Conservation (phyloP, 2,329 filamentous ascomycete species). For the Botryotinia convoluta region DNA sequence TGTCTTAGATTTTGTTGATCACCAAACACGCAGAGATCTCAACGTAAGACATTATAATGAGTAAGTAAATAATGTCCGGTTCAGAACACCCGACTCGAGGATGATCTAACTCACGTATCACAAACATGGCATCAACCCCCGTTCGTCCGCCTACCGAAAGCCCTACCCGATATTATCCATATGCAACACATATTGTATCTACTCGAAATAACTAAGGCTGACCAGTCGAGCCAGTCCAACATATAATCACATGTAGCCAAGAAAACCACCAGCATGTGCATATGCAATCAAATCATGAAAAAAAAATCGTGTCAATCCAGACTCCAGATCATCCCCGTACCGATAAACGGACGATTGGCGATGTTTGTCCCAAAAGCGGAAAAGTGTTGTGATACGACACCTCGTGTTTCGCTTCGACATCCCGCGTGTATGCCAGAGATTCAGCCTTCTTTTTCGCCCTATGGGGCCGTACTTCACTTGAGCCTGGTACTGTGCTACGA, state of each 20-base stretch:
- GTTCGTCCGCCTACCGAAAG: conserved; percentile 13
- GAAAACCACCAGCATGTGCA: neutral
- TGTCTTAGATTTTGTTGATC: neutral
- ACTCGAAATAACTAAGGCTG: conserved; percentile 15
- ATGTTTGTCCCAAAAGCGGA: conserved; percentile 7
- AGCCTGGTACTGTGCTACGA: neutral
- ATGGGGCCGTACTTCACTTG: neutral
- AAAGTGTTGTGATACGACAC: conserved; percentile 10
- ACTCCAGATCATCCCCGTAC: neutral
- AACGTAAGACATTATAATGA: neutral
- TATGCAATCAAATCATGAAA: conserved; percentile 1
- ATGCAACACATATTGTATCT: conserved; percentile 7
- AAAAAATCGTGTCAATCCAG: neutral
- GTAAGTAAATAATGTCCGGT: neutral
- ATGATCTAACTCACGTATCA: neutral
- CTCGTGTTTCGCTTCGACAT: conserved; percentile 19
- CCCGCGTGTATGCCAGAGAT: conserved; percentile 7
- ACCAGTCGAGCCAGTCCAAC: conserved; percentile 1
- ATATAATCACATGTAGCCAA: neutral
- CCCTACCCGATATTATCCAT: conserved; percentile 14
- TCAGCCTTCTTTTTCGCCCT: conserved; percentile 22
- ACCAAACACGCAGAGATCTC: neutral
- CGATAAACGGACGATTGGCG: conserved; percentile 11
- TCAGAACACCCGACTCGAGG: conserved; percentile 3
- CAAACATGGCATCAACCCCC: neutral